phyloP scores from a whole-genome alignment of 352 stramenopile species.

The Phytopythium vexans region DNA sequence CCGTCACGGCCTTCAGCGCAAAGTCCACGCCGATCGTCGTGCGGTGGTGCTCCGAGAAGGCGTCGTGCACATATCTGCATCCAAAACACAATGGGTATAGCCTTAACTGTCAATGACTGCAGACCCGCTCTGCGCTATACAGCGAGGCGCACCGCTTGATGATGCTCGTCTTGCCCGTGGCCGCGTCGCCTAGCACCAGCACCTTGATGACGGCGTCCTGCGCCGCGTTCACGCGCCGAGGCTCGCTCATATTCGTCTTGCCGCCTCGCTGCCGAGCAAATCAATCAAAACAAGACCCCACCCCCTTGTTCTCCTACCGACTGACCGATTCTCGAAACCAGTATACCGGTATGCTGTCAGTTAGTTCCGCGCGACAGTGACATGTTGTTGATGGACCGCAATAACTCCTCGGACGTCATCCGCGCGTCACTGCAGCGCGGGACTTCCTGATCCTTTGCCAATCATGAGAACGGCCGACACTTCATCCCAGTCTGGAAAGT shows the following conservation, averaged over 20 bases:
- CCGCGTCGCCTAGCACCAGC: slow-evolving; percentile 87
- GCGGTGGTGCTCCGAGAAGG: slow-evolving; percentile 91
- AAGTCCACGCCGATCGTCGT: slow-evolving; percentile 94
- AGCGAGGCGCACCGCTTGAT: slow-evolving; percentile 79
- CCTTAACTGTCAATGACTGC: not conserved
- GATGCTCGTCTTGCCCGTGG: slow-evolving; percentile 92
- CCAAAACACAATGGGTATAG: not conserved
- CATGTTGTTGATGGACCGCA: too few species aligned
- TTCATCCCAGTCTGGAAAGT: too few species aligned
- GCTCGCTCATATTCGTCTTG: slow-evolving; percentile 39
- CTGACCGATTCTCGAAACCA: too few species aligned
- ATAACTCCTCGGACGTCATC: too few species aligned
- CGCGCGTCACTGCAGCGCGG: too few species aligned
- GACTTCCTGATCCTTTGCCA: too few species aligned
- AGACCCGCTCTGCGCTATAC: not conserved
- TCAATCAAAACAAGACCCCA: too few species aligned
- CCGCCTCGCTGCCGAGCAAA: not conserved
- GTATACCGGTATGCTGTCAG: too few species aligned
- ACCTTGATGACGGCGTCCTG: slow-evolving; percentile 92
- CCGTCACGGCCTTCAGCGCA: slow-evolving; percentile 86
- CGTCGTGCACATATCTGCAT: slow-evolving; percentile 83
- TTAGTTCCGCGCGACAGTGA: too few species aligned
- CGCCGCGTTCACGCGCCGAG: slow-evolving; percentile 60
- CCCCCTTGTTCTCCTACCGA: too few species aligned
- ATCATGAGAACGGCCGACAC: too few species aligned